These are phyloP conservation scores for Talaromyces sp. DNA, from an alignment of 2,329 filamentous ascomycete genomes.

Conservation along the genomic window DNA sequence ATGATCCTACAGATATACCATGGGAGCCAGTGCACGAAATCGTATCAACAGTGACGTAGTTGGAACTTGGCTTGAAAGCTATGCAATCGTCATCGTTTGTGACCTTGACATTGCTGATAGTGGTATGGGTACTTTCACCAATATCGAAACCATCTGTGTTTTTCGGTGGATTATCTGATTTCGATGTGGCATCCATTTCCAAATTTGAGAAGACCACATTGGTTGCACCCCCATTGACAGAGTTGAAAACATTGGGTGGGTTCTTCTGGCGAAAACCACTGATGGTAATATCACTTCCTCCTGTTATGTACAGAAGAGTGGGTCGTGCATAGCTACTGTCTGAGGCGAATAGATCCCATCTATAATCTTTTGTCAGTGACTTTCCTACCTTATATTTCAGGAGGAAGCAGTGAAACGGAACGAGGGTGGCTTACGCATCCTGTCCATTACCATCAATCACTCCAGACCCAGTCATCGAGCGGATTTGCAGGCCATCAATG, in stretches of 20 bases:
- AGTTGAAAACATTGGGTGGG: slow-evolving; percentile 43
- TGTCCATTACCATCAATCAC: slow-evolving; percentile 47
- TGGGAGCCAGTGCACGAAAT: slow-evolving; percentile 45
- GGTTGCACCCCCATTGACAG: slow-evolving; percentile 29
- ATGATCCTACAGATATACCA: slow-evolving; percentile 44
- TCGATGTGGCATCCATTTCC: slow-evolving; percentile 35
- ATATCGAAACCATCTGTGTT: slow-evolving; percentile 45
- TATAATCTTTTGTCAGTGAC: not conserved
- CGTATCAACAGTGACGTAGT: slow-evolving; percentile 34
- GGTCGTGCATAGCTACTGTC: slow-evolving; percentile 36
- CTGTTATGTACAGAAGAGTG: slow-evolving; percentile 38
- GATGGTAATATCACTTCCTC: slow-evolving; percentile 34
- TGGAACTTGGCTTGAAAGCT: slow-evolving; percentile 39
- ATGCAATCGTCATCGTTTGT: slow-evolving; percentile 43
- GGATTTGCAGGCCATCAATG: slow-evolving; percentile 35
- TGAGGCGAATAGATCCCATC: slow-evolving; percentile 33
- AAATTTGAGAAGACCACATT: slow-evolving; percentile 35
- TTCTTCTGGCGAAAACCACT: slow-evolving; percentile 36
- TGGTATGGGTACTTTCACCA: slow-evolving; percentile 32
- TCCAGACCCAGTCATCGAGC: slow-evolving; percentile 35
- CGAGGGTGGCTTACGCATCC: slow-evolving; percentile 20
- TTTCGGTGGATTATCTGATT: slow-evolving; percentile 31
- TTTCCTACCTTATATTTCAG: not conserved
- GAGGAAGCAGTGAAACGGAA: not conserved
- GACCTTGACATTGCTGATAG: slow-evolving; percentile 31